Percentiles rank a stretch among this genome's conserved stretches.
Evolutionary conservation across 306 rosid species (phyloP).

Genomic region (Ormosia emarginata): DNA sequence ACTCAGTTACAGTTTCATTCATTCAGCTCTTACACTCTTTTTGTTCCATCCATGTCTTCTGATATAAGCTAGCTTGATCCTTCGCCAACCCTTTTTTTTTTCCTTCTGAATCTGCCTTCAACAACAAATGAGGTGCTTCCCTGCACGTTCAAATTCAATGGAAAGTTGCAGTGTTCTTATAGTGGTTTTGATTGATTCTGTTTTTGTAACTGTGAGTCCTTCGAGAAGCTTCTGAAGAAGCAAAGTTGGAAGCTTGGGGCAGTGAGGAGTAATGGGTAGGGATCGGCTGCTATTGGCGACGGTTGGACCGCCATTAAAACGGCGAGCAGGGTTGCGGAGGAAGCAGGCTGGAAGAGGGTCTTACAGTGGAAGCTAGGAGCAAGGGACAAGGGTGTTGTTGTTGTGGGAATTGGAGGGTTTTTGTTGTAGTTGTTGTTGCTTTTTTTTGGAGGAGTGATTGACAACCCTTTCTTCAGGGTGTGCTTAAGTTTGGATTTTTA

Average conservation of each 20-base stretch:
- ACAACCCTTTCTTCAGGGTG: conserved; percentile 19
- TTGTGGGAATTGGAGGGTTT: neutral
- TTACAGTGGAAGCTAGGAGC: conserved; percentile 76
- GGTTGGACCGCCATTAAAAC: conserved; percentile 84
- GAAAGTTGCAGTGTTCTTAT: conserved; percentile 28
- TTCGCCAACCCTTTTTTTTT: neutral
- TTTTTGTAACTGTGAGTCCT: conserved; percentile 7
- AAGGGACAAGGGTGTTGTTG: neutral
- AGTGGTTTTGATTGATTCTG: neutral
- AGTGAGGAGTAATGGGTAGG: conserved; percentile 49
- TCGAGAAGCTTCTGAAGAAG: conserved; percentile 19
- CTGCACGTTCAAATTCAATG: conserved; percentile 26
- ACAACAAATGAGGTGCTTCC: neutral
- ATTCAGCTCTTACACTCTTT: neutral
- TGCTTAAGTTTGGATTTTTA: conserved; percentile 14
- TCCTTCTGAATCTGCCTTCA: neutral
- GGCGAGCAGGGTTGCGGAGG: conserved; percentile 86
- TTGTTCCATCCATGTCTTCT: conserved; percentile 72
- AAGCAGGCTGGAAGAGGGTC: conserved; percentile 94
- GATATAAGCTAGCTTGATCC: conserved; percentile 60
- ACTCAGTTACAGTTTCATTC: neutral
- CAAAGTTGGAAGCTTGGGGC: neutral
- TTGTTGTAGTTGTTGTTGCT: neutral
- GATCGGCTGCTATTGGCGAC: conserved; percentile 60
- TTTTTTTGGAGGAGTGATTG: conserved; percentile 22